Base-by-base conservation (phyloP, 768 basidiomycete genomes). In the Amanita pseudoporphyria region DNA sequence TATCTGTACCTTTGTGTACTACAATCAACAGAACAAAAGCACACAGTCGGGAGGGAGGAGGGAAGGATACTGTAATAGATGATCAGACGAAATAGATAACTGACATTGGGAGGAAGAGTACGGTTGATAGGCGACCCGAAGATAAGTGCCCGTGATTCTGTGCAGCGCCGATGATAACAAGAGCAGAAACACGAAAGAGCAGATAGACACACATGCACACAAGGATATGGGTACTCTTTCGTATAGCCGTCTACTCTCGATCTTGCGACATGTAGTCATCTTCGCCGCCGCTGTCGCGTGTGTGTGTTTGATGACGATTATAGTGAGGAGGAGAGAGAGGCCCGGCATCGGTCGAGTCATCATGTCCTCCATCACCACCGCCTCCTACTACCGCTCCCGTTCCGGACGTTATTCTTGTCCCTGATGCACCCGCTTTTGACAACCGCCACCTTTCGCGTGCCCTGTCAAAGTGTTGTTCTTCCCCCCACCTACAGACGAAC, bases 241-340 rank as follows among this genome's bases (percentile, higher is more conserved):
- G 4, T 18, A n/a, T 5, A 7, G 4, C 38, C 38, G 21, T 40
- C 26, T 28, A 28, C 26, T 60, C 61, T 28, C 60, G 55, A 19
- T 54, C 63, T 43, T 63, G 62, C 18, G 60, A 61, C 44, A 42
- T 52, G 35, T 60, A 63, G n/a, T 60, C 58, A 28, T 62, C 62
- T 24, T 56, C 55, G 19, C 63, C 64, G 7, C 60, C 63, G 40
- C 60, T 59, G 16, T 57, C 59, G 22, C 55, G n/a, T n/a, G n/a
- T n/a, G n/a, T n/a, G n/a, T n/a, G n/a, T n/a, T n/a, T n/a, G n/a
- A n/a, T n/a, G n/a, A n/a, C n/a, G n/a, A n/a, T n/a, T n/a, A n/a
- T n/a, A n/a, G n/a, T n/a, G n/a, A n/a, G n/a, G n/a, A n/a, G n/a
- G n/a, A n/a, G n/a, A n/a, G n/a, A n/a, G n/a, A n/a, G n/a, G n/a